Base-by-base conservation (phyloP, 805 yeast genomes). In the Ogataea allantospora region DNA sequence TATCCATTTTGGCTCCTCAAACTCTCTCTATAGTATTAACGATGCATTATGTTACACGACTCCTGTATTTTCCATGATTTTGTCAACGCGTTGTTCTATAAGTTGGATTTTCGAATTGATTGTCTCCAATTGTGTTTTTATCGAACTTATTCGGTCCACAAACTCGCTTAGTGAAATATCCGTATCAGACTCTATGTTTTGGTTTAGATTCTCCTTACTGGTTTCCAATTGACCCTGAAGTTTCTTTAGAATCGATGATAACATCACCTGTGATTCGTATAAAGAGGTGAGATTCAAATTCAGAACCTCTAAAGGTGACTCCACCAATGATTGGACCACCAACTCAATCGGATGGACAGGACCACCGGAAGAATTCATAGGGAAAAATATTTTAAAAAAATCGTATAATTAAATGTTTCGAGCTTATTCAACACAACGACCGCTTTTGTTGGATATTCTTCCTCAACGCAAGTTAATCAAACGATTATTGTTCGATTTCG, bases 1-100 rank as follows among this genome's bases (percentile, higher is more conserved):
- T 93, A 86, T 61, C 98, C 98, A 27, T 84, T 70, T 66, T 68
- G 65, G 47, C 66, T 91, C 48, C 55, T 51, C 18, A 35, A 34
- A 14, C 23, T 49, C 2, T 44, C 25, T 33, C 11, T 36, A 26
- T 36, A 36, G 35, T 36, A 23, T 20, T 23, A 20, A 24, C 26
- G 40, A 30, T 36, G 40, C 35, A 36, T 36, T 4, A 30, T 25
- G 35, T 31, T 22, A 32, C 36, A 30, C 26, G 11, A 33, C 29
- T 14, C 42, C 50, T 22, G 48, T 21, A 26, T 44, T 42, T 6
- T 30, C 39, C 30, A 49, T 46, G 33, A 65, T 55, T 25, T 33
- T 46, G 9, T 54, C 59, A 7, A 67, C 63, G 29, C 69, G 50
- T 18, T 50, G 46, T 39, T 69, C 77, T 14, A 70, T 67, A 27